Conservation (phyloP, 345 rosid species). For the Corchorus capsularis region DNA sequence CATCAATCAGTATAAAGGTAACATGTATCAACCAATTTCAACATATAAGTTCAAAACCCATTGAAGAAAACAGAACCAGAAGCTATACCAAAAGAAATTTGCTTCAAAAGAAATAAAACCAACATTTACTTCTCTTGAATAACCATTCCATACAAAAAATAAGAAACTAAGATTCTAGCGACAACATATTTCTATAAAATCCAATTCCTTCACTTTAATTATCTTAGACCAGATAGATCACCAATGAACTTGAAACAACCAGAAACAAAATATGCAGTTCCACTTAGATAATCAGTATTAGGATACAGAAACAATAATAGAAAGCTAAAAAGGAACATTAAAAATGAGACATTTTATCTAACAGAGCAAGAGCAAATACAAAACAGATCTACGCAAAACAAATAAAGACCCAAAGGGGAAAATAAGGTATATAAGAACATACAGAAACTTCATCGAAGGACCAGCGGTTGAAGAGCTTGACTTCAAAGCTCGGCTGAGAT, state of each 20-base stretch:
- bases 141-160: not conserved
- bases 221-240: not conserved
- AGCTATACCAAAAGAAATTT: not conserved
- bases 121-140: not conserved
- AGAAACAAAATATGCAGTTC: not conserved
- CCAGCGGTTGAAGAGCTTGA: conserved; percentile 93
- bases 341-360: not conserved
- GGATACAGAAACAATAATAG: not conserved
- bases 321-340: not conserved
- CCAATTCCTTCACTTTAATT: not conserved
- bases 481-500: conserved; percentile 37
- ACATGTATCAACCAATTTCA: not conserved
- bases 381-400: not conserved
- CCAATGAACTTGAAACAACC: not conserved
- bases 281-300: too few relatives aligned
- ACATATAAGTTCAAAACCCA: not conserved
- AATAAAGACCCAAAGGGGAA: not conserved
- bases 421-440: conserved; percentile 37
- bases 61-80: not conserved
- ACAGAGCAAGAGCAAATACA: not conserved
- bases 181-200: too few relatives aligned
- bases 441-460: conserved; percentile 58
- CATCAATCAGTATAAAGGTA: not conserved
- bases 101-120: not conserved
- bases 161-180: not conserved